Evolutionary conservation across 2,329 filamentous ascomycete genomes (phyloP), one percentile per base, ranked within the genome.

Genomic region (Trichoderma atrobrunneum): DNA sequence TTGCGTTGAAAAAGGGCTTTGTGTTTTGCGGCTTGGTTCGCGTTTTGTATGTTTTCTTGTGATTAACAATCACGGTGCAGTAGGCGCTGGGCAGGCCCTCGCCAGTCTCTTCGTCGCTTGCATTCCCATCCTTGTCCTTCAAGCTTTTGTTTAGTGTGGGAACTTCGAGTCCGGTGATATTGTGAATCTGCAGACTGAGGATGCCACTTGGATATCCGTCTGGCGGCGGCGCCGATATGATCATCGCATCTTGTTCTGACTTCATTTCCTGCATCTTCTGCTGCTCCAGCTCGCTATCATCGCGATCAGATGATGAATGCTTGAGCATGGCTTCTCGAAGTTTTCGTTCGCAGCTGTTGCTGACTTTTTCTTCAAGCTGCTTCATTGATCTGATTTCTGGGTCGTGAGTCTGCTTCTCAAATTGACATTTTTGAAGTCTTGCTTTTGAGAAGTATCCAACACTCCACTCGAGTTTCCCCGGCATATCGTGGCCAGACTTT

Each of bases 1-100:
- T 90, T 3, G 92, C 92, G 74, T 94, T 94, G 84, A 92, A 94
- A 80, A 93, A 94, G 0, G 92, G 92, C 76, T 93, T 93, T 0
- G 89, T 87, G 74, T 93, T 93, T 81, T 93, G 93, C 1, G 92
- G 92, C 80, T 94, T 94, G 0, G 92, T 93, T 18, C 92, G 84
- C 2, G 92, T 93, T 76, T 87, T 90, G 82, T 91, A 94, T 14
- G 86, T 83, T 78, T 88, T 93, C 74, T 87, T 87, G 77, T 94
- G 91, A 77, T 94, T 93, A 75, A 94, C 81, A 57, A 93, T 91
- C 75, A 94, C 87, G 36, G 87, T 92, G 78, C 91, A 93, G 78
- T 93, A 94, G 30, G 89, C 85, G 62, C 90, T 91, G 0, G 92
- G 92, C 51, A 93, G 82, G 59, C 89, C 87, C 5, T 91, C 89